Evolutionary conservation across 2,329 filamentous ascomycete species (phyloP).

Genomic region (Diaporthe humulicola): DNA sequence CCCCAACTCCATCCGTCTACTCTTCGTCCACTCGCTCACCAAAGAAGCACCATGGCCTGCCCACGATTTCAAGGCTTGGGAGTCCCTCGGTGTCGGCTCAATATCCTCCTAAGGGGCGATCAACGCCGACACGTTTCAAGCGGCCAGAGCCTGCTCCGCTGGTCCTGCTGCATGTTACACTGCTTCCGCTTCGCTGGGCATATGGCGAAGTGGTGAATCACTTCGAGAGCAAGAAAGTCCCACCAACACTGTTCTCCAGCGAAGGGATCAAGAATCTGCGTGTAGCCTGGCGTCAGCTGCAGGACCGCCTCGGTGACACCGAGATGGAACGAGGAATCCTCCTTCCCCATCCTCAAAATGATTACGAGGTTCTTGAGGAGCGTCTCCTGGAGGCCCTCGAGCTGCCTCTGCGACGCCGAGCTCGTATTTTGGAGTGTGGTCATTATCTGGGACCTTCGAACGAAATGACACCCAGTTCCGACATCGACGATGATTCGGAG

Average conservation of each 20-base stretch:
- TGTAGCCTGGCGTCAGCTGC: conserved; percentile 75
- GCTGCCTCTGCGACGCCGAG: conserved; percentile 73
- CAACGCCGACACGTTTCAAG: conserved; percentile 71
- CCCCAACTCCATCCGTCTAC: conserved; percentile 70
- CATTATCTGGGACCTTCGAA: conserved; percentile 78
- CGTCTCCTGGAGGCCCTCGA: conserved; percentile 81
- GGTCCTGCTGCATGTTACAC: conserved; percentile 82
- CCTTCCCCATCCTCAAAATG: conserved; percentile 82
- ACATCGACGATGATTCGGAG: conserved; percentile 61
- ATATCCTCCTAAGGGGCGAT: conserved; percentile 66
- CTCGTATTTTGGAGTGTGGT: conserved; percentile 80
- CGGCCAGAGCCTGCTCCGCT: conserved; percentile 72
- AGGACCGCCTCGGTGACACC: conserved; percentile 79
- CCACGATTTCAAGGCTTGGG: conserved; percentile 68
- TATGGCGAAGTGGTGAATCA: conserved; percentile 66
- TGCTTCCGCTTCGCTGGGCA: conserved; percentile 77
- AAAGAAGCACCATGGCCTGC: conserved; percentile 58
- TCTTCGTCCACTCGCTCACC: conserved; percentile 66
- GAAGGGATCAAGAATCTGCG: conserved; percentile 64
- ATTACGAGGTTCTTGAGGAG: conserved; percentile 85
- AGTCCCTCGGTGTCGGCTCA: conserved; percentile 66
- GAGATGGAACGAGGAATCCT: conserved; percentile 81
- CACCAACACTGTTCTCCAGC: conserved; percentile 49
- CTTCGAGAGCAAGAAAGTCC: conserved; percentile 46
- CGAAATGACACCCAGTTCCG: conserved; percentile 55